These are phyloP conservation scores for Paramecium octaurelia DNA, from an alignment of 73 alveolate genomes.

Conservation along the genomic window DNA sequence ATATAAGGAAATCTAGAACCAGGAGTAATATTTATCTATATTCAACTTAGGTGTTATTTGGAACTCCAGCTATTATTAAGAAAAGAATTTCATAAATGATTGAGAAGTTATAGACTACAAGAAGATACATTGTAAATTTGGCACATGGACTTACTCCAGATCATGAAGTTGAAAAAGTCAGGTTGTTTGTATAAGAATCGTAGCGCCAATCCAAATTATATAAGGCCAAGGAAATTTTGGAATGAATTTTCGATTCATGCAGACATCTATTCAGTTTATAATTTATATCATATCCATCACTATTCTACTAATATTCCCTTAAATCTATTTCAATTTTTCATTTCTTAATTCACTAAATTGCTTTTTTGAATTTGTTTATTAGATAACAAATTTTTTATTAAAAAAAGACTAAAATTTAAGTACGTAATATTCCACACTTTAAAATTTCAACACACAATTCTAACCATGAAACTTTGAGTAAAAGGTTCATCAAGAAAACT, in stretches of 20 bases:
- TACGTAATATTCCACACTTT: neutral
- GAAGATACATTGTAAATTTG: constrained; percentile 66
- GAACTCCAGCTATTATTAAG: constrained; percentile 57
- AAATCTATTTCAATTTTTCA: neutral
- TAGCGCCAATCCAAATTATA: neutral
- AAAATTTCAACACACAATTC: too few species aligned
- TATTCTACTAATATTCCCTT: too few species aligned
- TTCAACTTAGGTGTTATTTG: constrained; percentile 39
- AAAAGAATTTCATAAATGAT: constrained; percentile 65
- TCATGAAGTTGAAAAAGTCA: constrained; percentile 65
- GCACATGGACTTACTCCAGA: constrained; percentile 80
- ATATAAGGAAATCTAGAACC: constrained; percentile 80
- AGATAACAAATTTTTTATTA: neutral
- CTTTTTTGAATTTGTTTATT: neutral
- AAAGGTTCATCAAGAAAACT: neutral
- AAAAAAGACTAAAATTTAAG: neutral
- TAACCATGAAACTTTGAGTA: neutral
- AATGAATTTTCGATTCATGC: neutral
- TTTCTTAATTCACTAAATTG: neutral
- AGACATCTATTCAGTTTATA: neutral
- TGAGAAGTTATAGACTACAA: constrained; percentile 51
- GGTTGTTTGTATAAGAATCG: constrained; percentile 60
- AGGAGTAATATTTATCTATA: neutral
- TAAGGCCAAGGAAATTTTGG: neutral
- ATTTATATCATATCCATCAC: too few species aligned